phyloP scores from a whole-genome alignment of 805 yeast genomes.

The Ascoidea tarda region DNA sequence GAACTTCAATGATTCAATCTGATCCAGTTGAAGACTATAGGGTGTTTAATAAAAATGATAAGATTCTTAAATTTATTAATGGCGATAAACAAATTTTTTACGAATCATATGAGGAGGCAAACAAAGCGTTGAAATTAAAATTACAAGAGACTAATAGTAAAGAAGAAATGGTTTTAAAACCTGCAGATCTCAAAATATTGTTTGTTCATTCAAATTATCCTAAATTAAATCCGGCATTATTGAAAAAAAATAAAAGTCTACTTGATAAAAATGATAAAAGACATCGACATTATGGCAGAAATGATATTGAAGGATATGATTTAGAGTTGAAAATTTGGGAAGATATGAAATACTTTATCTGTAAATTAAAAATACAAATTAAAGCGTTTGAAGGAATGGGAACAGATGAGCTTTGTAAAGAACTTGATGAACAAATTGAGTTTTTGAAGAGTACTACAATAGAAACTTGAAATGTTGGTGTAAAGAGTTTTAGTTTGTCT shows the following conservation, averaged over 20 bases:
- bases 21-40: slow-evolving; percentile 55
- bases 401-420: slow-evolving; percentile 31
- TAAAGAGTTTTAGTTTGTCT: too few species aligned
- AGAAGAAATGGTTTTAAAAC: slow-evolving; percentile 9
- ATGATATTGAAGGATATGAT: slow-evolving; percentile 37
- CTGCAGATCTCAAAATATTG: slow-evolving; percentile 19
- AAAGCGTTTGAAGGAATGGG: slow-evolving; percentile 29
- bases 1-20: slow-evolving; percentile 67
- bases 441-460: slow-evolving; percentile 23
- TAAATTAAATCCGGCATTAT: slow-evolving; percentile 46
- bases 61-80: too few species aligned
- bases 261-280: slow-evolving; percentile 30
- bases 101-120: slow-evolving; percentile 3
- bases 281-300: slow-evolving; percentile 44
- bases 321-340: slow-evolving; percentile 45
- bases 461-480: neutral
- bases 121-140: slow-evolving; percentile 1
- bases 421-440: slow-evolving; percentile 29
- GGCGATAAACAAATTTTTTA: too few species aligned
- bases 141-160: slow-evolving; percentile 7
- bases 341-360: slow-evolving; percentile 38
- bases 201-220: slow-evolving; percentile 60
- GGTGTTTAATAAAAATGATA: too few species aligned
- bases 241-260: slow-evolving; percentile 23
- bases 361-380: slow-evolving; percentile 33